Conservation (phyloP, 2,329 filamentous ascomycete genomes). For the Talaromyces rugulosus region DNA sequence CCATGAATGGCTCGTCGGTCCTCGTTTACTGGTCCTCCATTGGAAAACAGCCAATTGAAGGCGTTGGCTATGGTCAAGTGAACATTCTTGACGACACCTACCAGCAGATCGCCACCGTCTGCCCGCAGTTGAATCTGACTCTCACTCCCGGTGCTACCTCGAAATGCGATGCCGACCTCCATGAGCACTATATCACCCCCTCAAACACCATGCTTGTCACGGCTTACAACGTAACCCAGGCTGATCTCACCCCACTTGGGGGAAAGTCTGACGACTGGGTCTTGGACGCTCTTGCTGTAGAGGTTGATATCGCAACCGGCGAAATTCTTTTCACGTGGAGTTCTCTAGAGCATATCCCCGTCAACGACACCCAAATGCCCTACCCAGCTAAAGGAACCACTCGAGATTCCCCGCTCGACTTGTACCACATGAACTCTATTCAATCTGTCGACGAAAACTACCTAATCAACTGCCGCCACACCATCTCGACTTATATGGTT, state of each 20-base stretch:
- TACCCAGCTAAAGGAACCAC: slow-evolving; percentile 20
- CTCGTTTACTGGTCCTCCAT: background rate
- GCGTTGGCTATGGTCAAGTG: slow-evolving; percentile 1
- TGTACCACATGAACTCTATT: slow-evolving; percentile 35
- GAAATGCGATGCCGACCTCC: slow-evolving; percentile 29
- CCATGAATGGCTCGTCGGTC: background rate
- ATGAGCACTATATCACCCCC: slow-evolving; percentile 43
- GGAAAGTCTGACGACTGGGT: slow-evolving; percentile 36
- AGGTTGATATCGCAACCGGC: slow-evolving; percentile 42
- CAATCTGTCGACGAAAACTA: slow-evolving; percentile 28
- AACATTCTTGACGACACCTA: slow-evolving; percentile 3
- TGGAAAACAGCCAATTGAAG: background rate
- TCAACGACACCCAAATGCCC: slow-evolving; percentile 21
- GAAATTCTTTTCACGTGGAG: slow-evolving; percentile 43
- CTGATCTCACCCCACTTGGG: slow-evolving; percentile 37
- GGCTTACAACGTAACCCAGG: slow-evolving; percentile 35
- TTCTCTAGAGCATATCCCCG: slow-evolving; percentile 37
- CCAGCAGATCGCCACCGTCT: background rate
- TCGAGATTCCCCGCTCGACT: slow-evolving; percentile 28
- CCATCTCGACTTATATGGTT: slow-evolving; percentile 29
- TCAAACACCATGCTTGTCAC: slow-evolving; percentile 42
- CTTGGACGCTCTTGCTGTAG: slow-evolving; percentile 40
- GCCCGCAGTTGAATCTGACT: background rate
- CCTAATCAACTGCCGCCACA: slow-evolving; percentile 33
- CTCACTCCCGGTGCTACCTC: background rate